Base-by-base conservation (phyloP, 768 basidiomycete genomes). In the Mrakia hoshinonis region DNA sequence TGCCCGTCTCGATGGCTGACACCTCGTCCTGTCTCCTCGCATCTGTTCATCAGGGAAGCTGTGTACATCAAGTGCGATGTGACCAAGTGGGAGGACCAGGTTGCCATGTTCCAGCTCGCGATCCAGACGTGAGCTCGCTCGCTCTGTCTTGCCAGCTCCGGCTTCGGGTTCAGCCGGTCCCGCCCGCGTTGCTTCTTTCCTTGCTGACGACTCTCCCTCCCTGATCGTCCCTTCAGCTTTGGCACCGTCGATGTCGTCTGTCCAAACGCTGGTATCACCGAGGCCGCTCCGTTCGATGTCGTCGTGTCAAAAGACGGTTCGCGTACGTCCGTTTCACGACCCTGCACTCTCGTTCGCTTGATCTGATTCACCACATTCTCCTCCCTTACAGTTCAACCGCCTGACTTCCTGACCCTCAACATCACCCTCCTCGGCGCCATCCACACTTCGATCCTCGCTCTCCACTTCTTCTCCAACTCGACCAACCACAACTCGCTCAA, bases 251-350 rank as follows among this genome's bases (percentile, higher is more conserved):
- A 72, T 29, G 63, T 62, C 65, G 70, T 72, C 47, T 65, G 66
- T 12, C 70, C 70, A 31, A 72, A 72, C 60, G 70, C 70, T 5
- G 70, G 70, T 12, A 64, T 72, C 20, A 55, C 65, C 9, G 52
- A 66, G 18, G 18, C 43, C 6, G 36, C 54, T 12, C 9, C 43
- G 7, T 72, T 67, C 58, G 58, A 58, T 34, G 65, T 64, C n/a
- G 11, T 24, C 20, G 51, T 22, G 31, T 24, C 55, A 18, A 24
- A 31, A 10, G 20, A 43, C 11, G 70, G 70, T 12, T 22, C 31
- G 12, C 70, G 70, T 67, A 26, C 18, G 70, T 46, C 13, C 24
- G 29, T n/a, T 66, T 29, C 24, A 26, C 29, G 15, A 4, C 22
- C 22, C 24, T n/a, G 55, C 20, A 24, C 26, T 20, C 36, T 34